phyloP scores from a whole-genome alignment of 331 rosid species.

The Quercus phellos region DNA sequence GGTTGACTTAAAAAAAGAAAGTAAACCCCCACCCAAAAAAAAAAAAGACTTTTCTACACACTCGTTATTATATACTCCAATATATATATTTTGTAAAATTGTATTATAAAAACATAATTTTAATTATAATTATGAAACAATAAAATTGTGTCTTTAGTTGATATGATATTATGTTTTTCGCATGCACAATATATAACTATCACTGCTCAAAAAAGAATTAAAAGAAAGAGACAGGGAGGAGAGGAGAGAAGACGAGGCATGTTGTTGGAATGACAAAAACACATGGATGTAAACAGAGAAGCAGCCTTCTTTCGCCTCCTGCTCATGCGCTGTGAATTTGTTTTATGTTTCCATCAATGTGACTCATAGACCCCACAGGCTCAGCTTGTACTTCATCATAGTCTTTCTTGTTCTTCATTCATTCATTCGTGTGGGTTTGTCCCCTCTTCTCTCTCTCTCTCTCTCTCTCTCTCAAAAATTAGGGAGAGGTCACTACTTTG shows the following conservation, averaged over 20 bases:
- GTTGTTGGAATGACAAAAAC: constrained; percentile 32
- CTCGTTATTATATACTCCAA: no score
- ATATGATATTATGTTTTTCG: no score
- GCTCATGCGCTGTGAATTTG: constrained; percentile 24
- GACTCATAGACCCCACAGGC: background rate
- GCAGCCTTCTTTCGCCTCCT: constrained; percentile 1
- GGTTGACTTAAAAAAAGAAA: constrained; percentile 37
- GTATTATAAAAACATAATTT: no score
- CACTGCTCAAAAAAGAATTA: no score
- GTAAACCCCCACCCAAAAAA: background rate
- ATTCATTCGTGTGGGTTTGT: constrained; percentile 47
- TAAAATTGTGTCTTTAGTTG: no score
- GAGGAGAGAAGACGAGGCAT: constrained; percentile 40
- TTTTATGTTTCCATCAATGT: constrained; percentile 16
- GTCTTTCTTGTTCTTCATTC: constrained; percentile 17
- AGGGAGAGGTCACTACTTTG: constrained; percentile 53
- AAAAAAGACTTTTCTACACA: background rate
- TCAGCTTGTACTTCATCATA: constrained; percentile 17
- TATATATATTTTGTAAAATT: no score
- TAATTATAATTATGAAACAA: no score
- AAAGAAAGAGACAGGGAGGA: background rate
- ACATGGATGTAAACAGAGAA: constrained; percentile 19
- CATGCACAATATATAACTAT: no score
- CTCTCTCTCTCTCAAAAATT: constrained; percentile 18
- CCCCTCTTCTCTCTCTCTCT: constrained; percentile 11